phyloP scores from a whole-genome alignment of 768 basidiomycete species.

The Lentinula sp. region DNA sequence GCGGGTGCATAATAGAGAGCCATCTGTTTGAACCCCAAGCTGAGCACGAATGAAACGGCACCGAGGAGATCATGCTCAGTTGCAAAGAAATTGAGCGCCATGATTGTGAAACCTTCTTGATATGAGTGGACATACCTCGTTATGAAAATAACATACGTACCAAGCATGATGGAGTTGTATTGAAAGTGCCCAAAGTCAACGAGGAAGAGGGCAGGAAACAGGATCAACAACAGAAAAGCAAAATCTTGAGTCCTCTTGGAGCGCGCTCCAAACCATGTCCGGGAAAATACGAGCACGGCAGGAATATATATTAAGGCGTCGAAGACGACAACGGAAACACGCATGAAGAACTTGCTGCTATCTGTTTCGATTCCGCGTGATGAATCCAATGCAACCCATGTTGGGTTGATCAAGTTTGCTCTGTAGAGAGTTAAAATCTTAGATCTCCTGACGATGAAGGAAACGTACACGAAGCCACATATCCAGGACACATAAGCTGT shows the following conservation, averaged over 20 bases:
- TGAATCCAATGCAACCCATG: constrained; percentile 65
- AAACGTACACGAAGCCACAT: constrained; percentile 67
- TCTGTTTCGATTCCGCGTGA: constrained; percentile 71
- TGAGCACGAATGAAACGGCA: constrained; percentile 75
- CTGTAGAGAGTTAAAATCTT: constrained; percentile 19
- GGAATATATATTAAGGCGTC: constrained; percentile 75
- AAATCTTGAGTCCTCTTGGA: constrained; percentile 75
- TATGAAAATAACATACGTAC: constrained; percentile 27
- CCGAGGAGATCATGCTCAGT: constrained; percentile 66
- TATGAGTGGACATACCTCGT: neutral
- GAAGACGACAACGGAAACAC: constrained; percentile 59
- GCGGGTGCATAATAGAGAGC: constrained; percentile 90
- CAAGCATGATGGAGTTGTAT: constrained; percentile 93
- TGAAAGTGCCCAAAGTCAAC: constrained; percentile 95
- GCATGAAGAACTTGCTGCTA: constrained; percentile 73
- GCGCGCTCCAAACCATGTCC: constrained; percentile 59
- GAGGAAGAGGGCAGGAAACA: constrained; percentile 79
- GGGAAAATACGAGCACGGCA: constrained; percentile 61
- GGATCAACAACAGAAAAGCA: constrained; percentile 63
- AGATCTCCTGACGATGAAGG: neutral
- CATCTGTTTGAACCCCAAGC: constrained; percentile 95
- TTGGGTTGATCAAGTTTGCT: constrained; percentile 41
- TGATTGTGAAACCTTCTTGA: constrained; percentile 55
- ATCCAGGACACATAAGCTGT: constrained; percentile 88
- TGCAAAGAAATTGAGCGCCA: constrained; percentile 67